Percentiles rank a stretch among this genome's conserved stretches.
Conservation (phyloP, 148 eudicot species). For the Fagopyrum tataricum region DNA sequence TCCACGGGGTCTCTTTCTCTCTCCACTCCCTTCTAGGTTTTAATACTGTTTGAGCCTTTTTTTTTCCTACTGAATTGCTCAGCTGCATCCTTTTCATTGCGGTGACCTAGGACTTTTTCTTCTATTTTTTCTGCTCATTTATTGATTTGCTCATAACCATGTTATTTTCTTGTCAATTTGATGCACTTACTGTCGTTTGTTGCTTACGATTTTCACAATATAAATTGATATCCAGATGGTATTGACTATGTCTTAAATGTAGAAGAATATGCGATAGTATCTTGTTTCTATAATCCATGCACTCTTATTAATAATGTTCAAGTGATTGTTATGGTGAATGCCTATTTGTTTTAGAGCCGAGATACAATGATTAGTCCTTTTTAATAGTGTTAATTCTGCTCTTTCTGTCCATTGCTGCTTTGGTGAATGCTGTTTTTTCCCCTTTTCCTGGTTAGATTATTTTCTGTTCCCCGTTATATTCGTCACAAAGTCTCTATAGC, state of each 20-base stretch:
- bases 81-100: neutral
- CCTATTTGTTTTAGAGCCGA: neutral
- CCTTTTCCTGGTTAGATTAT: neutral
- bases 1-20: slow-evolving; percentile 50
- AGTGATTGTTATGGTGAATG: neutral
- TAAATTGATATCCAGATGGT: neutral
- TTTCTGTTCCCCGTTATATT: neutral
- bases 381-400: neutral
- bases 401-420: neutral
- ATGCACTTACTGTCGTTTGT: neutral
- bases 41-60: neutral
- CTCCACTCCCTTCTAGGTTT: neutral
- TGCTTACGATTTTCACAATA: neutral
- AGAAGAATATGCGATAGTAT: neutral
- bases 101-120: neutral
- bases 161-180: neutral
- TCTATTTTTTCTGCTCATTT: neutral
- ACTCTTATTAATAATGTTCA: neutral
- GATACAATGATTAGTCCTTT: neutral
- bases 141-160: neutral
- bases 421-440: neutral
- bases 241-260: neutral
- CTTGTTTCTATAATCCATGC: neutral
- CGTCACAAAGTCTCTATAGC: neutral
- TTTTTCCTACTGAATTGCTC: neutral